Evolutionary conservation across 495 filamentous ascomycete species (phyloP), one percentile per base, ranked within the genome.

Genomic region (Xylaria grammica): DNA sequence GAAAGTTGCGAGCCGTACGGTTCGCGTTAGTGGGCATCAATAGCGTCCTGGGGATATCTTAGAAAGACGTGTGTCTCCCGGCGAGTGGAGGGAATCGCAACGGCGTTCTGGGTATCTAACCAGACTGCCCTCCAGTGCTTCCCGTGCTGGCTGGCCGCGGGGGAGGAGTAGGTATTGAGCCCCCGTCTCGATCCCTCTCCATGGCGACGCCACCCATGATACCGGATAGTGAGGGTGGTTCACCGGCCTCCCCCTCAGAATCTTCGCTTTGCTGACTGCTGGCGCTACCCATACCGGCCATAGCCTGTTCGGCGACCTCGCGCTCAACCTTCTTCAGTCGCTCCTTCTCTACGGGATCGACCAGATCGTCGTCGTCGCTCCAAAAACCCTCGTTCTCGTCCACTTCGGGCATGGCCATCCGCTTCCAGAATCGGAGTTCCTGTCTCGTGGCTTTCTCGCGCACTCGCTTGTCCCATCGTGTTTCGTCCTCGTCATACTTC

Each of bases 321-420:
- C 70, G 67, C 63, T 78, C 69, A 15, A 79, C 63, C 63, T 82
- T 77, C 52, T 67, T 74, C 45, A 78, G 60, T 32, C 81, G 69
- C 67, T 72, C 70, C 76, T 85, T 85, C 76, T 85, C 82, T 9
- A 76, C 79, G 6, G 72, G 72, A 62, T 86, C 84, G 17, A 85
- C 76, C 19, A 86, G 65, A 59, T 86, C 84, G 52, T 86, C 84
- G 55, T 86, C 84, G 60, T 84, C 82, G 56, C 78, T 82, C 81
- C 81, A 86, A 66, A 78, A 83, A 10, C 77, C 76, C 49, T 85
- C 82, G 46, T 75, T 70, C 20, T 82, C 81, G 20, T 75, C 67
- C 44, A 83, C 63, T 13, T 81, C 73, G 3, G 79, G 81, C 77
- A 85, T 78, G 1, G 84, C 84, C 78, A 84, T 75, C 15, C 84